Evolutionary conservation across 805 yeast species (phyloP), one percentile per base, ranked within the genome.

Genomic region (Saccharomycopsis vini): DNA sequence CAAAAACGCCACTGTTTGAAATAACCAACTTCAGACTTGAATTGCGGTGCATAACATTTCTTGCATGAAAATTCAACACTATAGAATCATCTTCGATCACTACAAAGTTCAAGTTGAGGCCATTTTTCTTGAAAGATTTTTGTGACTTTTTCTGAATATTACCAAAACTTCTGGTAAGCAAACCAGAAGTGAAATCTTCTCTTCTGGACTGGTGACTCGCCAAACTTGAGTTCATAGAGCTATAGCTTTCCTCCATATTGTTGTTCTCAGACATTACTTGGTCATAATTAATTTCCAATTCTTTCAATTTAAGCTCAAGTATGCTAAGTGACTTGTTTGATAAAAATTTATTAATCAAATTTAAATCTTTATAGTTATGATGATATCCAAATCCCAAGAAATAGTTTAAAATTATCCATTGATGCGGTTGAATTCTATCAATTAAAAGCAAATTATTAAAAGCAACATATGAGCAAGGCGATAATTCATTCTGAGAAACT

Each of bases 331-430:
- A 62, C 42, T 51, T 56, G 32, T 63, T 66, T 40, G 59, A 63
- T 43, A 77, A 51, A 19, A 68, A 69, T 39, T 64, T 64, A 28
- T 46, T 49, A 19, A 66, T 41, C 3, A 74, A 45, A 49, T 64
- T 57, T 10, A 45, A 43, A 49, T 65, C 70, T 29, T 68, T 69
- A 43, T 56, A 66, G n/a, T 62, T 52, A 10, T 71, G 73, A 13
- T 71, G 62, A 66, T 79, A 77, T n/a, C 61, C 61, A 34, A 66
- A 70, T 0, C 75, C 79, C 18, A 79, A 55, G 40, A 61, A 61
- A 49, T 64, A 70, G 0, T 77, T 61, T 3, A 73, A 49, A 21
- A 62, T 55, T 1, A 76, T 61, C 85, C 85, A 79, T 45, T 73
- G 78, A 33, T 59, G 56, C 0, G 70, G 57, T 26, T 67, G 60